Percentiles rank a stretch among this genome's conserved stretches.
These are phyloP conservation scores for Coniosporium tulheliwenetii DNA, from an alignment of 2,329 filamentous ascomycete genomes.

Conservation along the genomic window DNA sequence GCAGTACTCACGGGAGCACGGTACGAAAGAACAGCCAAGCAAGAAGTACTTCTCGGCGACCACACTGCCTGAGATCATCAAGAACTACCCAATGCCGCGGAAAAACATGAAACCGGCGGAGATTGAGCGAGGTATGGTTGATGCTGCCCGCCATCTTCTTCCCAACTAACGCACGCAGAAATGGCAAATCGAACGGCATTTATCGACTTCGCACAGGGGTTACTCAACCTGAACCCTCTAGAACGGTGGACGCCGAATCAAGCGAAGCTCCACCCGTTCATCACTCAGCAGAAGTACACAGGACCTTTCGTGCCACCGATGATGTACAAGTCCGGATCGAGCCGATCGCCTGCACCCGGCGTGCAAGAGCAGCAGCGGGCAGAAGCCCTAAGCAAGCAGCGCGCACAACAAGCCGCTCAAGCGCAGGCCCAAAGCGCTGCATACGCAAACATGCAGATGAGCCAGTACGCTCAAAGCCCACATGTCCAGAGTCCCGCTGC, in stretches of 20 bases:
- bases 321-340: constrained; percentile 82
- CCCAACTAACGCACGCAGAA: constrained; percentile 40
- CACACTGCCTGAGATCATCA: constrained; percentile 90
- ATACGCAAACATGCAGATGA: constrained; percentile 47
- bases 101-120: constrained; percentile 99
- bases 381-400: constrained; percentile 84
- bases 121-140: constrained; percentile 70
- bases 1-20: constrained; percentile 89
- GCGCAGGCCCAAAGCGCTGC: constrained; percentile 41
- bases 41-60: constrained; percentile 98
- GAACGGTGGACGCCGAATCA: constrained; percentile 97
- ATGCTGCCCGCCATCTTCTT: not conserved
- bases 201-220: constrained; percentile 90
- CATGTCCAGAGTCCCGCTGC: constrained; percentile 43
- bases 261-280: constrained; percentile 93
- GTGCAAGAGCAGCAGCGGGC: constrained; percentile 94
- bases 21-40: constrained; percentile 95
- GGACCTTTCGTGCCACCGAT: constrained; percentile 93
- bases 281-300: constrained; percentile 94
- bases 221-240: constrained; percentile 87
- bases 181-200: constrained; percentile 97
- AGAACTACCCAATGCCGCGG: constrained; percentile 91
- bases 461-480: constrained; percentile 33
- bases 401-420: constrained; percentile 45
- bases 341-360: constrained; percentile 77